Evolutionary conservation across 2,329 filamentous ascomycete genomes (phyloP), one percentile per base, ranked within the genome.

Genomic region (Emmonsiellopsis sp.): DNA sequence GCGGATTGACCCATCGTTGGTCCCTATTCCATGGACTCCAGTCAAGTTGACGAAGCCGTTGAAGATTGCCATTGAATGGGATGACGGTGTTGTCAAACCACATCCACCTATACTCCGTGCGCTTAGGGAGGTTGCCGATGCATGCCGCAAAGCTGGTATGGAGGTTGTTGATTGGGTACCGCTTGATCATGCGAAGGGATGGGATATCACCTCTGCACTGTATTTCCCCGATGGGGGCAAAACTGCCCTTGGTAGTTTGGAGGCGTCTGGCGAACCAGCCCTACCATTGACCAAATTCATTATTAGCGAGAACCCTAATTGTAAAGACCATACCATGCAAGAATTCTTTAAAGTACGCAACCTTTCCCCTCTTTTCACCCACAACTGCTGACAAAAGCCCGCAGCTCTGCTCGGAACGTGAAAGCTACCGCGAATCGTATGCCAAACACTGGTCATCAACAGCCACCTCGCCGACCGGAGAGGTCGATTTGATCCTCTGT

Each of bases 181-280:
- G 2, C 73, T 76, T 58, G 66, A 74, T 6, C 78, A 79, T 59
- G 71, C 73, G 35, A 68, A 74, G 54, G 76, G 73, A 1, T 79
- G 76, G 72, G 71, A 74, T 11, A 67, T 70, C 47, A 61, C 68
- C 13, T 63, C 71, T 1, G 68, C 64, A 2, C 61, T 82, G 1
- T 84, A 84, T 63, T 86, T 80, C 65, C 67, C 74, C 1, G 84
- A 87, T 58, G 83, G 80, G 32, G 83, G 76, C 0, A 67, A 72
- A n/a, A 76, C 81, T 54, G 77, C 79, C 32, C 65, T 67, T 1
- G 73, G 71, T 2, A 73, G 76, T 0, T 71, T 86, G 2, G 69
- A 74, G 1, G 70, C 72, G 1, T 77, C 77, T 0, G 78, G 77
- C 1, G 83, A 87, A 61, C 81, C 83, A 0, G 71, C 76, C 61